phyloP scores from a whole-genome alignment of 352 stramenopile genomes.

The Globisporangium takayamanum region DNA sequence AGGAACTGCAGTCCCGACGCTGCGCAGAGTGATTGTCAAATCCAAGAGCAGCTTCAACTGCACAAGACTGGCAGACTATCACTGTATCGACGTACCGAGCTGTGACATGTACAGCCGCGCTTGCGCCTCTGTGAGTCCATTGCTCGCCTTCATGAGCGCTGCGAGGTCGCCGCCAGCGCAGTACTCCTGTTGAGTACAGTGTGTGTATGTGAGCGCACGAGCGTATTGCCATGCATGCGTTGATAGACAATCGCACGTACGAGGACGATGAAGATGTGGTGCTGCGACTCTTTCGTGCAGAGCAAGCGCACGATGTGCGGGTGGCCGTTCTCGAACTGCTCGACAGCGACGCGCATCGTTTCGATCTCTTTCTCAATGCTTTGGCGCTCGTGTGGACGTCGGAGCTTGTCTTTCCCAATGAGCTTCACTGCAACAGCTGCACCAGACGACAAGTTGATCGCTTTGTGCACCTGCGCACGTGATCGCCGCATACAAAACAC shows the following conservation, averaged over 20 bases:
- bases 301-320: constrained; percentile 76
- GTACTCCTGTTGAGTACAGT: constrained; percentile 44
- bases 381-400: constrained; percentile 59
- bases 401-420: constrained; percentile 72
- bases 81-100: constrained; percentile 33
- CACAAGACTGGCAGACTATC: background rate
- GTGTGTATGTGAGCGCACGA: background rate
- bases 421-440: constrained; percentile 77
- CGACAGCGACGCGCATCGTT: constrained; percentile 78
- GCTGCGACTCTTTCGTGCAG: constrained; percentile 76
- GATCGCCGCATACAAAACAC: background rate
- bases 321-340: constrained; percentile 84
- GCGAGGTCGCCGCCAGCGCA: constrained; percentile 71
- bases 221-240: too few species aligned
- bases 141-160: constrained; percentile 58
- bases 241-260: constrained; percentile 14
- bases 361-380: constrained; percentile 86
- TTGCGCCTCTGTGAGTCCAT: constrained; percentile 54
- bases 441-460: constrained; percentile 71
- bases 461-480: constrained; percentile 61
- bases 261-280: constrained; percentile 80
- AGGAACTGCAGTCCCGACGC: constrained; percentile 71
- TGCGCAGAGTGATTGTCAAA: constrained; percentile 7
- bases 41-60: background rate
- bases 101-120: constrained; percentile 77